Evolutionary conservation across 305 asterid genomes (phyloP).

Genomic region (Fraxinus baroniana): DNA sequence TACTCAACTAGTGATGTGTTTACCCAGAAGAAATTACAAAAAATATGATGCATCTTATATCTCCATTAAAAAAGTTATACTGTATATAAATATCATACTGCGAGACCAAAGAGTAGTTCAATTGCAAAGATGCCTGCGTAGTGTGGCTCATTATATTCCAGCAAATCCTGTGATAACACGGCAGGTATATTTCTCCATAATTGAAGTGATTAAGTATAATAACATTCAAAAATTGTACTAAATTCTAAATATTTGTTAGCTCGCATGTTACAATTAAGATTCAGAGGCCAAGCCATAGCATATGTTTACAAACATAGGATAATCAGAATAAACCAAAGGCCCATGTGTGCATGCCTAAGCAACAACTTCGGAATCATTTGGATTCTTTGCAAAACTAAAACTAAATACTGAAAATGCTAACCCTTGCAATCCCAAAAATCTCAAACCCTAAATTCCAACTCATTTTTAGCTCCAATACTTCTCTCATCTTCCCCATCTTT

Average conservation of each 20-base stretch:
- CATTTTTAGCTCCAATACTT: conserved; percentile 20
- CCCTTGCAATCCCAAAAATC: conserved; percentile 18
- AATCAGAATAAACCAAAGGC: neutral
- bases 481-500: conserved; percentile 24
- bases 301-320: neutral
- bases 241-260: neutral
- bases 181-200: neutral
- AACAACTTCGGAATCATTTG: conserved; percentile 59
- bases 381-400: conserved; percentile 28
- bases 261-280: neutral
- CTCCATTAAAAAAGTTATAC: neutral
- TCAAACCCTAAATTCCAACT: conserved; percentile 34
- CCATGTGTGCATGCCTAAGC: conserved; percentile 65
- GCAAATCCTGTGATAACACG: neutral
- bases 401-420: too few species aligned
- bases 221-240: neutral
- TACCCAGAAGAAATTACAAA: neutral
- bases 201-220: neutral
- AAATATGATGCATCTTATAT: neutral
- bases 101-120: neutral
- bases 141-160: neutral
- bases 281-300: neutral
- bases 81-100: neutral
- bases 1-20: neutral
- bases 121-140: neutral